Evolutionary conservation across 2,329 filamentous ascomycete genomes (phyloP), one percentile per base, ranked within the genome.

Genomic region (Fusarium pseudograminearum): DNA sequence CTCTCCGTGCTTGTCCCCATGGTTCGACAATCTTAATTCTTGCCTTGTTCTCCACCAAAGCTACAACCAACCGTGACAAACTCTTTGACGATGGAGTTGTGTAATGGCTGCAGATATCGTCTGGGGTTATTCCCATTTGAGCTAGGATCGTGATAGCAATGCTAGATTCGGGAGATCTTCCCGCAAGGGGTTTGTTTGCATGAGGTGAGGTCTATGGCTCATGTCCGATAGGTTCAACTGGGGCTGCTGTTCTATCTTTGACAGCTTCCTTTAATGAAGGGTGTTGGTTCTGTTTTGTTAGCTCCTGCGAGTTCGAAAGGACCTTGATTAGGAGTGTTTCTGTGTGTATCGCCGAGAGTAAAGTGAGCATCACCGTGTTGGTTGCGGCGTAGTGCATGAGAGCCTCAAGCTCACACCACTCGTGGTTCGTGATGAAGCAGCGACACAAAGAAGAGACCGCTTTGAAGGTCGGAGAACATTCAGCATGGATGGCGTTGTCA

Each of bases 21-120:
- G 36, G 52, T 55, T 68, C 67, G 67, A 70, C 67, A 71, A 71
- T 70, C 62, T 70, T 65, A 65, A 65, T 70, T 68, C n/a, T 44
- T 33, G 24, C 52, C 54, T 57, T 26, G 14, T 28, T 47, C 51
- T 16, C 48, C 34, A 52, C 34, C 20, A 38, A 22, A 57, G 48
- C 36, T 42, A 57, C 40, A 30, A 16, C 48, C 48, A 40, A 41
- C 24, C 51, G 38, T 69, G 52, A 65, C 63, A 54, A 68, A 71
- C 40, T 67, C 44, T 55, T 68, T 71, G 60, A 12, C 36, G 44
- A 65, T 69, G 40, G 18, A 47, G 44, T 71, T 56, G 47, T 65
- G 67, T 71, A 67, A 69, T 68, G 28, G n/a, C 28, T 44, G 34
- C 9, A 26, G 33, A 18, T 56, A 28, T 50, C 31, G 2, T 44